Evolutionary conservation across 140 eudicot genomes (phyloP).

Genomic region (Senecio squalidus): DNA sequence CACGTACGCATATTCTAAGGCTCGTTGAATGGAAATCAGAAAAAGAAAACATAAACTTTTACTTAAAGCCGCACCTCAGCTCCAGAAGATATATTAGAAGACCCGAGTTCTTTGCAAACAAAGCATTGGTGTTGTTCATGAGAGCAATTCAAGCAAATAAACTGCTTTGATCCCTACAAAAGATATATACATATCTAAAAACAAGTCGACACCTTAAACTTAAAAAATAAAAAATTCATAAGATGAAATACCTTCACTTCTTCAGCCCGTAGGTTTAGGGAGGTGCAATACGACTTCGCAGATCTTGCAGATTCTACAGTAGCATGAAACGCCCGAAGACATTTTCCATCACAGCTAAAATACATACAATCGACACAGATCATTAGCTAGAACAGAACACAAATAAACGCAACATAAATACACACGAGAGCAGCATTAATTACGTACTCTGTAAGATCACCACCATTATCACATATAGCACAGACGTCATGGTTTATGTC

Average conservation of each 20-base stretch:
- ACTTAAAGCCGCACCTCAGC: conserved; percentile 55
- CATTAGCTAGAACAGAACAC: conserved; percentile 32
- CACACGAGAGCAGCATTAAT: no score
- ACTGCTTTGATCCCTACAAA: conserved; percentile 28
- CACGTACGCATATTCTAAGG: no score
- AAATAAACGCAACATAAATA: no score
- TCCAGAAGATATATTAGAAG: conserved; percentile 64
- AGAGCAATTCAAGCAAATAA: no score
- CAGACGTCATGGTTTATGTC: conserved; percentile 42
- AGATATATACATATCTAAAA: no score
- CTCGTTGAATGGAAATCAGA: no score
- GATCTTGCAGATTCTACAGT: conserved; percentile 37
- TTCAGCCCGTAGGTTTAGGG: conserved; percentile 49
- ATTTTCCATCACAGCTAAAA: conserved; percentile 84
- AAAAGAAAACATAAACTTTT: not conserved
- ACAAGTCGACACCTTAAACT: no score
- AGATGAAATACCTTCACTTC: conserved; percentile 27
- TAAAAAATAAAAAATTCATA: no score
- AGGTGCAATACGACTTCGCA: conserved; percentile 39
- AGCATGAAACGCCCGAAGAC: conserved; percentile 83
- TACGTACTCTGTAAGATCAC: no score
- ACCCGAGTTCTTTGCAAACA: conserved; percentile 74
- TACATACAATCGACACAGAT: conserved; percentile 4
- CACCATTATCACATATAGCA: conserved; percentile 63
- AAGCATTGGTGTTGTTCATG: conserved; percentile 74